These are phyloP conservation scores for Paxillus ammoniavirescens DNA, from an alignment of 768 basidiomycete genomes.

Conservation along the genomic window DNA sequence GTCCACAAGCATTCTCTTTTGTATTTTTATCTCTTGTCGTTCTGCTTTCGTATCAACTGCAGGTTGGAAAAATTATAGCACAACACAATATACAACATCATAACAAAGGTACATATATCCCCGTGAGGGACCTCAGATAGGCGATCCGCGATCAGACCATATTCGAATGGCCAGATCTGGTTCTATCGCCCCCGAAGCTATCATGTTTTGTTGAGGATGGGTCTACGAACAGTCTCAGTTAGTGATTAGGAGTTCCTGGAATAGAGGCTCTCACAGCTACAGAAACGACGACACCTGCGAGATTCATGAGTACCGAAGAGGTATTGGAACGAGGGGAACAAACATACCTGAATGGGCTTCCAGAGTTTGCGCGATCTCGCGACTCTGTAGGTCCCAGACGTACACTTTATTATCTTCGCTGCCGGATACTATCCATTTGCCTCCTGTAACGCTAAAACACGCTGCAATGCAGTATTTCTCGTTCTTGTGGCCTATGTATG, in stretches of 20 bases:
- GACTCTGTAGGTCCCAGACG: constrained; percentile 87
- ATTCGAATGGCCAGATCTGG: constrained; percentile 79
- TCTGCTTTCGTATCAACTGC: constrained; percentile 9
- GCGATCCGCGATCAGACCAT: constrained; percentile 60
- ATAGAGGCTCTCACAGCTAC: constrained; percentile 63
- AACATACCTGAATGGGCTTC: constrained; percentile 69
- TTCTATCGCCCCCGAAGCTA: constrained; percentile 86
- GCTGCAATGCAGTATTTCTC: constrained; percentile 81
- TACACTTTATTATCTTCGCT: constrained; percentile 89
- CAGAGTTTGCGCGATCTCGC: constrained; percentile 79
- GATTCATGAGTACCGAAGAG: constrained; percentile 4
- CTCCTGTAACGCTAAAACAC: constrained; percentile 81
- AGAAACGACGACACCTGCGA: constrained; percentile 63
- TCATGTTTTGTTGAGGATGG: constrained; percentile 82
- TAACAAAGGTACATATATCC: not conserved
- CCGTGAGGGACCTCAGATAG: constrained; percentile 7
- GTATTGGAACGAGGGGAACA: not conserved
- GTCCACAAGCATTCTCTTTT: constrained; percentile 2
- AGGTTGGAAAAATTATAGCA: constrained; percentile 1
- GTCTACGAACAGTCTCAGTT: constrained; percentile 45
- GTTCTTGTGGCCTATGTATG: constrained; percentile 82
- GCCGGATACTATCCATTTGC: constrained; percentile 89
- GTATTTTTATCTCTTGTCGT: constrained; percentile 11
- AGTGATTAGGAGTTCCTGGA: not conserved
- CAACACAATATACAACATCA: constrained; percentile 5